These are phyloP conservation scores for Hsuehochloa calcarea DNA, from an alignment of 176 grass and related monocot species.

Conservation along the genomic window DNA sequence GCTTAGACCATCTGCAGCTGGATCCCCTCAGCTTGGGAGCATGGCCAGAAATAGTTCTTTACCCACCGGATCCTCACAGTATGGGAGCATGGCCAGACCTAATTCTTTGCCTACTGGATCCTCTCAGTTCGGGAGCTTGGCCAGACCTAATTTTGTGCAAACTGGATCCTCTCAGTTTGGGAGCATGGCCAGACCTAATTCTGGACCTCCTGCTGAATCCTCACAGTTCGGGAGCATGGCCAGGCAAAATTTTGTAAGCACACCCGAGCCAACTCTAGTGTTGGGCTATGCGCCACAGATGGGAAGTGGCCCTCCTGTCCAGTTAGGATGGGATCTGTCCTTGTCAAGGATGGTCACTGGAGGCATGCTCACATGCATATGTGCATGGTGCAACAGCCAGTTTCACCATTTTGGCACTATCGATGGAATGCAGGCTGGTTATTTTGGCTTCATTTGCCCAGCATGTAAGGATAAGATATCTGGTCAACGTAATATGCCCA, in stretches of 20 bases:
- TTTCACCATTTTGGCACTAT: conserved; percentile 60
- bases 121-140: conserved; percentile 35
- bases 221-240: conserved; percentile 42
- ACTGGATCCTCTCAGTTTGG: conserved; percentile 47
- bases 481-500: conserved; percentile 42
- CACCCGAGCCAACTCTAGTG: conserved; percentile 50
- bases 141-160: conserved; percentile 25
- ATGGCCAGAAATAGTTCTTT: conserved; percentile 45
- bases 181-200: conserved; percentile 35
- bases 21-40: conserved; percentile 38
- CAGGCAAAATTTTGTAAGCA: conserved; percentile 32
- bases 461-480: conserved; percentile 72
- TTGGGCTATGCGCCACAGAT: conserved; percentile 61
- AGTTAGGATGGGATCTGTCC: conserved; percentile 73
- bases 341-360: conserved; percentile 46
- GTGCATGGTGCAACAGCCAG: conserved; percentile 71
- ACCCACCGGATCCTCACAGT: conserved; percentile 40
- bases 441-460: conserved; percentile 71
- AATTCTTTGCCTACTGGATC: conserved; percentile 33
- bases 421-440: conserved; percentile 45
- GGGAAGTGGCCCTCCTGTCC: conserved; percentile 35
- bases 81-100: conserved; percentile 11
- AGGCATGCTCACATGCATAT: conserved; percentile 43
- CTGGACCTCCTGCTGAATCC: conserved; percentile 36
- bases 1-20: conserved; percentile 24